Evolutionary conservation across 352 stramenopile genomes (phyloP), one percentile per base, ranked within the genome.

Genomic region (Phytophthora palmivora): DNA sequence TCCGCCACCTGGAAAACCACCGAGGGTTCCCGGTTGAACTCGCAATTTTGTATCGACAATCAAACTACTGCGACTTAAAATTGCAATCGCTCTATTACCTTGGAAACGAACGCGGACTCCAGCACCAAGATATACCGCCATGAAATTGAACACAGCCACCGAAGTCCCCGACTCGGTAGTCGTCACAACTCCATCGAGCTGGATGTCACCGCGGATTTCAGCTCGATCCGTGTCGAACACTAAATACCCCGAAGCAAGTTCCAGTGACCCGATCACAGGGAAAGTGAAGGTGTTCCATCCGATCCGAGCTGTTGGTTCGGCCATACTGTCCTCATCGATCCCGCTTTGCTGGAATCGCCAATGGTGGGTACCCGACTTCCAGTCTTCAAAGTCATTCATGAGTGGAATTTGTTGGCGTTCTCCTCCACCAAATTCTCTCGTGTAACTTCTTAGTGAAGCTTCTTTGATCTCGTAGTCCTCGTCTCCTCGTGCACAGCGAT

Each of bases 311-410:
- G 19, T 73, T 7, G 72, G 59, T 30, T 62, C 64, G 28, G 58
- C 14, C 8, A 61, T 56, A 16, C 57, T 72, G 19, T 72, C 36
- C 0, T 39, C 55, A 24, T 18, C 37, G 30, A 51, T 38, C 6
- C 19, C 33, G 18, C 28, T 26, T 38, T 62, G 57, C 8, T 59
- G 52, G 57, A 91, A 84, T 21, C 61, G 59, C 80, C 88, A 96
- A 10, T 72, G 69, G 42, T 89, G 75, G 10, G 88, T 97, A 0
- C 96, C 96, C 12, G 74, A 84, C 37, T 97, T 94, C 95, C 95
- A 98, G 74, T 98, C 93, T 66, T 99, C 96, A 85, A 99, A 98
- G 75, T 98, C 82, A 38, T 96, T 93, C 70, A 96, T 91, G 10
- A 98, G 81, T 30, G 78, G 34, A 33, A 96, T 87, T 42, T 70